phyloP scores from a whole-genome alignment of 75 land plant species.

The Pinus taeda region DNA sequence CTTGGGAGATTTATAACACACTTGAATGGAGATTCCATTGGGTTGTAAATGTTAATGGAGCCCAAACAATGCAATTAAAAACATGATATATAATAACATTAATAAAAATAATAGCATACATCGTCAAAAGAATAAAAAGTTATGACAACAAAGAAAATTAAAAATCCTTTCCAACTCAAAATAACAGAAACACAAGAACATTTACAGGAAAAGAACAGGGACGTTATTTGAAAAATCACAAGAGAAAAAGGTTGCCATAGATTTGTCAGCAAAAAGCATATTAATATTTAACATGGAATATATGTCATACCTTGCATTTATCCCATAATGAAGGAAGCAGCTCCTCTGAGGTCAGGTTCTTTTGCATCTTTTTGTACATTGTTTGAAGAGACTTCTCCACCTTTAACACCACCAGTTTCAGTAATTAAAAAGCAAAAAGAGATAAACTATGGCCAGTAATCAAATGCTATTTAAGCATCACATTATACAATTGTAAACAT shows the following conservation, averaged over 20 bases:
- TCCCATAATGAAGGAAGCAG: slow-evolving; percentile 96
- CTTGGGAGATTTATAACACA: background rate
- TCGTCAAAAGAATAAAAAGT: background rate
- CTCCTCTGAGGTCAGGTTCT: slow-evolving; percentile 92
- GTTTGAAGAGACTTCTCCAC: slow-evolving; percentile 78
- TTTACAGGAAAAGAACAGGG: background rate
- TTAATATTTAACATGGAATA: background rate
- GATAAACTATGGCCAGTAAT: background rate
- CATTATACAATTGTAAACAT: background rate
- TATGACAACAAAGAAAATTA: background rate
- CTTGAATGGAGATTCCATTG: background rate
- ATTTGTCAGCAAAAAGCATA: background rate
- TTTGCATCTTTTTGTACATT: slow-evolving; percentile 90
- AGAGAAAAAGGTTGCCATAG: background rate
- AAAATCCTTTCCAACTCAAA: background rate
- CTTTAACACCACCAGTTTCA: slow-evolving; percentile 36
- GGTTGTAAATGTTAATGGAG: background rate
- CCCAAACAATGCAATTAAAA: background rate
- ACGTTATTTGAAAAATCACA: background rate
- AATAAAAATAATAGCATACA: background rate
- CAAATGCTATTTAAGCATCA: background rate
- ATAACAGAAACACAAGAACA: background rate
- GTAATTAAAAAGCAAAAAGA: background rate
- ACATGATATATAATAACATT: background rate
- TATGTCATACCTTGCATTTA: slow-evolving; percentile 84